Evolutionary conservation across 2,329 filamentous ascomycete species (phyloP).

Genomic region (Colletotrichum sp.): DNA sequence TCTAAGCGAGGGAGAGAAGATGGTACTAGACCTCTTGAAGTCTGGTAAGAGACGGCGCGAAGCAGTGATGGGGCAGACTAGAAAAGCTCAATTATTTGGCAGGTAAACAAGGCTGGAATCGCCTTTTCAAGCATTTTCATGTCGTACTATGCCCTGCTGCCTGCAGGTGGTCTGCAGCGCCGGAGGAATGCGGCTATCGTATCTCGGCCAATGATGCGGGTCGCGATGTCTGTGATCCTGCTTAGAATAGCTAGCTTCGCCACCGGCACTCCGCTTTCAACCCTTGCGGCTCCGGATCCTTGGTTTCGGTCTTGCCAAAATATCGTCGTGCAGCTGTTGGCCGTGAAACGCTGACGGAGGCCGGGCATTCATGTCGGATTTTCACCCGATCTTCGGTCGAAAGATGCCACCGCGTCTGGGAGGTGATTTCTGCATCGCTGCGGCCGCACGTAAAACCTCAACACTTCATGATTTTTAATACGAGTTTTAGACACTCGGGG

Average conservation of each 20-base stretch:
- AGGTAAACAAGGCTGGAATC: not conserved
- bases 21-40: not conserved
- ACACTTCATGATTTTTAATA: not conserved
- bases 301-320: not conserved
- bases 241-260: constrained; percentile 5
- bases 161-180: not conserved
- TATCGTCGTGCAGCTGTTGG: not conserved
- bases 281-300: not conserved
- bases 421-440: not conserved
- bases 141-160: not conserved
- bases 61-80: not conserved
- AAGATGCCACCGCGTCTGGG: not conserved
- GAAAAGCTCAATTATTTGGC: not conserved
- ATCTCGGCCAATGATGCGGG: constrained; percentile 3
- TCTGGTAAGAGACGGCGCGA: not conserved
- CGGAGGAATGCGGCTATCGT: constrained; percentile 1
- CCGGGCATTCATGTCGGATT: not conserved
- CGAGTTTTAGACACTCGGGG: no score
- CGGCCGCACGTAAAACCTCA: not conserved
- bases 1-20: not conserved
- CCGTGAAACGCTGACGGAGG: not conserved
- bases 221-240: not conserved
- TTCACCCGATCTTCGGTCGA: not conserved
- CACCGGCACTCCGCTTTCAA: not conserved
- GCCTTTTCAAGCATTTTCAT: not conserved